Evolutionary conservation across 441 rosid genomes (phyloP).

Genomic region (Flueggea neowawraea): DNA sequence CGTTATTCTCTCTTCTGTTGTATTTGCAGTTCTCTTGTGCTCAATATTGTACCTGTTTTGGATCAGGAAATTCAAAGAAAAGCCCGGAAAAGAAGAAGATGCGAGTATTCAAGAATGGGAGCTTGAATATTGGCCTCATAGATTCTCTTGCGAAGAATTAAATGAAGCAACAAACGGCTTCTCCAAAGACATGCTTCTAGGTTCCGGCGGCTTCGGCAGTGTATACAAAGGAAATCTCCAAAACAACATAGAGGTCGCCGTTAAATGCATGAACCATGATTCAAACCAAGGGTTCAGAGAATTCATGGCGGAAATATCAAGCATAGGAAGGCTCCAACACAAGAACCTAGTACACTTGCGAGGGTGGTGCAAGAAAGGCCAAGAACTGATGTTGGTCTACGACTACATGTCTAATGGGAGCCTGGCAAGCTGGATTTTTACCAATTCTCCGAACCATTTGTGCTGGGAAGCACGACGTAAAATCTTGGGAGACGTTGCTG

Average conservation of each 20-base stretch:
- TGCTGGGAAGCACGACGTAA: too few species aligned
- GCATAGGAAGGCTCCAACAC: constrained; percentile 84
- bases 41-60: constrained; percentile 42
- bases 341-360: constrained; percentile 83
- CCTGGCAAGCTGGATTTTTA: too few species aligned
- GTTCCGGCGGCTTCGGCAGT: constrained; percentile 84
- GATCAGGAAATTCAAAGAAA: constrained; percentile 29
- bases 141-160: constrained; percentile 70
- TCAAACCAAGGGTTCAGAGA: constrained; percentile 76
- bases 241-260: constrained; percentile 56
- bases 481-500: too few species aligned
- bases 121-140: constrained; percentile 60
- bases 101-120: constrained; percentile 63
- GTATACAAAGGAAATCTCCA: constrained; percentile 69
- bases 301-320: constrained; percentile 77
- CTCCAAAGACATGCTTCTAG: constrained; percentile 66
- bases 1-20: too few species aligned
- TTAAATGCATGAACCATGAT: constrained; percentile 73
- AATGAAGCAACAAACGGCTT: constrained; percentile 66
- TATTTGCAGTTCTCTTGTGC: constrained; percentile 35
- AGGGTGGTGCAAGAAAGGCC: constrained; percentile 88
- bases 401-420: too few species aligned
- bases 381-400: constrained; percentile 20
- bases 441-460: too few species aligned
- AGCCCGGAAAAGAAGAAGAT: constrained; percentile 11